Evolutionary conservation across 495 filamentous ascomycete species (phyloP).

Genomic region (Aspergillus leporis): DNA sequence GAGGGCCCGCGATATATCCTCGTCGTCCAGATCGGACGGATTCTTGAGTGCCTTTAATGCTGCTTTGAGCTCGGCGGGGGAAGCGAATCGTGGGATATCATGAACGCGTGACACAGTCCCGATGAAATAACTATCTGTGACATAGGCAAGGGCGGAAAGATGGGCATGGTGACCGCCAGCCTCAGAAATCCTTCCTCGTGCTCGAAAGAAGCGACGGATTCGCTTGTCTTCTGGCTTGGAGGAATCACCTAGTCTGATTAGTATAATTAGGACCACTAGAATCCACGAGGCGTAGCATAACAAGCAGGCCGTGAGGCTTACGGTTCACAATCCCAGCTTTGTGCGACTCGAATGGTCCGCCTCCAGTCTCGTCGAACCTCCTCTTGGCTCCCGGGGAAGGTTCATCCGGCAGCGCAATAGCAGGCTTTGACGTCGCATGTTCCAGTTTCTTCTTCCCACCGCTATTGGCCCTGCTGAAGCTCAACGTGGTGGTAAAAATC

Average conservation of each 20-base stretch:
- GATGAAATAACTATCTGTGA: conserved; percentile 89
- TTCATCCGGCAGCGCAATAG: conserved; percentile 29
- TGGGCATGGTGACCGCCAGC: conserved; percentile 78
- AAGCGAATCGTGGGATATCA: conserved; percentile 63
- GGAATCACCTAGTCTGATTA: conserved; percentile 32
- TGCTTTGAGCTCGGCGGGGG: conserved; percentile 36
- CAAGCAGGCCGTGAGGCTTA: conserved; percentile 21
- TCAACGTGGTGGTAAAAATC: conserved; percentile 94
- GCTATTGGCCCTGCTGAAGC: conserved; percentile 73
- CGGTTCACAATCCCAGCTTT: conserved; percentile 46
- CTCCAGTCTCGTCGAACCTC: conserved; percentile 31
- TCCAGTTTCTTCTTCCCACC: conserved; percentile 61
- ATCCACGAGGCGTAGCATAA: neutral
- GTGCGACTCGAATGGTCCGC: conserved; percentile 44
- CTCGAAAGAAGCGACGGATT: conserved; percentile 76
- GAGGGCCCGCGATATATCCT: conserved; percentile 41
- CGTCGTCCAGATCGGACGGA: conserved; percentile 46
- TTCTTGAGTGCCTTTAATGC: conserved; percentile 46
- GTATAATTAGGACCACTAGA: neutral
- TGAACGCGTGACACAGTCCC: conserved; percentile 81
- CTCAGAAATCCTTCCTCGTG: conserved; percentile 69
- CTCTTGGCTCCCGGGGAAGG: conserved; percentile 21
- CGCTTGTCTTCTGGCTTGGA: conserved; percentile 63
- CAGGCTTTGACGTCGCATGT: conserved; percentile 37
- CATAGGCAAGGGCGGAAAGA: conserved; percentile 84